Evolutionary conservation across 83 land plant genomes (phyloP).

Genomic region (Larix sibirica): DNA sequence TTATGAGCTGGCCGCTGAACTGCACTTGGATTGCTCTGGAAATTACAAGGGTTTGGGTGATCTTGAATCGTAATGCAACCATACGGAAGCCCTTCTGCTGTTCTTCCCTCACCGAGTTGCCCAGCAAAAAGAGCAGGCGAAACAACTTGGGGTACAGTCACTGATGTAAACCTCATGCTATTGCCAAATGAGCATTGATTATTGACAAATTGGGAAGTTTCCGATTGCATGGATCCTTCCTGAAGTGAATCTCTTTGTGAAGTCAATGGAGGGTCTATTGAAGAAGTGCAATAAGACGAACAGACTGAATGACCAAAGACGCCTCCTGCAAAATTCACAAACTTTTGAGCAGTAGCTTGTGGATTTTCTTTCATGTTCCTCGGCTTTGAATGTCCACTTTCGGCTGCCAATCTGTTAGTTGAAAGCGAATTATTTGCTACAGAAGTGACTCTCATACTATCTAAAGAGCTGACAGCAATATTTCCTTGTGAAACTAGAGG

Average conservation of each 20-base stretch:
- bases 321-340: not conserved
- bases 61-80: constrained; percentile 7
- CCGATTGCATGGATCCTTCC: not conserved
- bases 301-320: constrained; percentile 11
- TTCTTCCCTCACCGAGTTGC: constrained; percentile 7
- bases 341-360: constrained; percentile 10
- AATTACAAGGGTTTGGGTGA: not conserved
- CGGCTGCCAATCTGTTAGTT: not conserved
- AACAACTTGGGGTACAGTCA: constrained; percentile 16
- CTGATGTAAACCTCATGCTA: constrained; percentile 11
- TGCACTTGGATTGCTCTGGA: not conserved
- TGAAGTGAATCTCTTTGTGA: not conserved
- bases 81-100: constrained; percentile 5
- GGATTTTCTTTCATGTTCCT: constrained; percentile 9
- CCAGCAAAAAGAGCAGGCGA: constrained; percentile 1
- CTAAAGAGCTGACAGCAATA: too few species aligned
- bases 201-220: not conserved
- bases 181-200: not conserved
- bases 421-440: not conserved
- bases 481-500: too few species aligned
- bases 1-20: not conserved
- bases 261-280: constrained; percentile 1
- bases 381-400: not conserved
- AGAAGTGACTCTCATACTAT: not conserved
- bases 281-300: not conserved